Evolutionary conservation across 148 eudicot species (phyloP).

Genomic region (Rhododendron williamsianum): DNA sequence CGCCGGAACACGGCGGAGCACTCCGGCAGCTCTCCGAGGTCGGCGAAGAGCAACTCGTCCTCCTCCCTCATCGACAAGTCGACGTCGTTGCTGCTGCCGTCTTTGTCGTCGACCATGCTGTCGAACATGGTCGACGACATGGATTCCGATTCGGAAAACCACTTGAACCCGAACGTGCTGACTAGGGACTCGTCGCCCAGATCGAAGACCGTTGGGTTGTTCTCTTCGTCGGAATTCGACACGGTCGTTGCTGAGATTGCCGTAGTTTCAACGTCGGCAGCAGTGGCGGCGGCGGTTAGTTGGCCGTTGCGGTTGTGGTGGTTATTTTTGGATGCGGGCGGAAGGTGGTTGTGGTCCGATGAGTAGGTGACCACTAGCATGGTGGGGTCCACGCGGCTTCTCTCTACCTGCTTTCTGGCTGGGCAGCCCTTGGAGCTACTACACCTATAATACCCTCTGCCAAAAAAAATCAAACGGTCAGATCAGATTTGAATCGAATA

Average conservation of each 20-base stretch:
- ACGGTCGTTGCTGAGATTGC: slow-evolving; percentile 2
- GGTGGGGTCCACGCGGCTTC: slow-evolving; percentile 64
- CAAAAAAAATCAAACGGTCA: not conserved
- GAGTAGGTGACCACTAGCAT: slow-evolving; percentile 68
- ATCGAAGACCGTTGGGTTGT: slow-evolving; percentile 13
- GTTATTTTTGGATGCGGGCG: slow-evolving; percentile 44
- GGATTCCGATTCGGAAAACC: slow-evolving; percentile 41
- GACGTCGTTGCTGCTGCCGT: slow-evolving; percentile 14
- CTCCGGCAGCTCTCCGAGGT: slow-evolving; percentile 91
- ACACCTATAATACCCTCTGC: slow-evolving; percentile 77
- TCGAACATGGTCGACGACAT: slow-evolving; percentile 31
- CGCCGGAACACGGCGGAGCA: slow-evolving; percentile 67
- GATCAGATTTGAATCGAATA: not conserved
- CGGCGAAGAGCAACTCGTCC: slow-evolving; percentile 69
- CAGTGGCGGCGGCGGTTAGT: not conserved
- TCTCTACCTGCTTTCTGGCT: slow-evolving; percentile 85
- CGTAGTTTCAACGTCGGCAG: not conserved
- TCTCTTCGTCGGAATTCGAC: slow-evolving; percentile 19
- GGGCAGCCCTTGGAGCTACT: slow-evolving; percentile 90
- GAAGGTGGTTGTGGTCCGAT: slow-evolving; percentile 69
- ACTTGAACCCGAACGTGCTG: slow-evolving; percentile 19
- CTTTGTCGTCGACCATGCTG: slow-evolving; percentile 21
- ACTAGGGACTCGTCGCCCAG: slow-evolving; percentile 11
- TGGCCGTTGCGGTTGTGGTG: not conserved
- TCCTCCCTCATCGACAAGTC: slow-evolving; percentile 46